Base-by-base conservation (phyloP, 139 green algal species). In the Gonium pectorale region DNA sequence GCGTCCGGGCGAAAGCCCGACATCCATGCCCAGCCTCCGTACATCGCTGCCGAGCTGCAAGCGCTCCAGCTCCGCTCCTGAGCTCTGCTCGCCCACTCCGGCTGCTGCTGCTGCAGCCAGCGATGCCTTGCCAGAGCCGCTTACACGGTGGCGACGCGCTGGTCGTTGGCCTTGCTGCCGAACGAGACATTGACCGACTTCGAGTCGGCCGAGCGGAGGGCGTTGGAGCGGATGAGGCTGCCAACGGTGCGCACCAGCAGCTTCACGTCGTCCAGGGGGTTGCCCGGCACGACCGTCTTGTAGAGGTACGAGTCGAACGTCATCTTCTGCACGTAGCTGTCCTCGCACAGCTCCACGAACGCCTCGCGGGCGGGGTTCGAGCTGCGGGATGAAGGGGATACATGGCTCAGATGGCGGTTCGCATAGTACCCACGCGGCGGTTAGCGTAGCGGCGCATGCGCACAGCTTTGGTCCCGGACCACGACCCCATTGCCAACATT, bases 291-390 rank as follows among this genome's bases (percentile, higher is more conserved):
- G n/a, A 99, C 97, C 0, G 96, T 99, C 95, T 99, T 99, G 96
- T 99, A 99, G 52, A 99, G 93, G 94, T 99, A 99, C 24, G 86
- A 94, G 95, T 99, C 97, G 73, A 99, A 99, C 52, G 97, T 99
- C 97, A 99, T 99, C 93, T 99, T 99, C 95, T 99, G 97, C 46
- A 99, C 97, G 82, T 99, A 99, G 80, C 92, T 90, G 88, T 96
- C 95, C 70, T 97, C 91, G 90, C 97, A 99, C 91, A 99, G 96
- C 94, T 99, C 97, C 72, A 99, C 97, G 90, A 99, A 99, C 19
- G 97, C 97, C 93, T 99, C 97, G 35, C 97, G 93, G 2, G 97
- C 97, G 60, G 97, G 97, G 95, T 99, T 99, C 88, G 92, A 97
- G 43, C 97, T 83, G 41, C 46, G 52, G 11, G 31, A 0, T 27